Evolutionary conservation across 768 basidiomycete genomes (phyloP).

Genomic region (Leccinellum rugosiceps): DNA sequence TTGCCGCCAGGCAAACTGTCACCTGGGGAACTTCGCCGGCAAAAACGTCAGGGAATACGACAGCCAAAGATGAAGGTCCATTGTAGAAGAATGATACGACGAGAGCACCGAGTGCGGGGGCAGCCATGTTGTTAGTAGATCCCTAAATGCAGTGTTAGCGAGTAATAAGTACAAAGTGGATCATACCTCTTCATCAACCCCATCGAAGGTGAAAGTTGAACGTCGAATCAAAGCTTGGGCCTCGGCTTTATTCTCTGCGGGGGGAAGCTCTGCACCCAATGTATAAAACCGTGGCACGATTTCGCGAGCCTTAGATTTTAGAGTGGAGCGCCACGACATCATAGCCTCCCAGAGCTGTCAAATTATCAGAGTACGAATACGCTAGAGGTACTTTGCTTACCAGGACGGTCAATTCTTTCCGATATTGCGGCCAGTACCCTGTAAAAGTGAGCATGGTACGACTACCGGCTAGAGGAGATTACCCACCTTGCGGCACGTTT

Average conservation of each 20-base stretch:
- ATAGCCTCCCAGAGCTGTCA: background rate
- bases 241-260: background rate
- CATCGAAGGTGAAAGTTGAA: background rate
- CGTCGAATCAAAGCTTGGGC: background rate
- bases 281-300: background rate
- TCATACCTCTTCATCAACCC: background rate
- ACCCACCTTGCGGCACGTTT: background rate
- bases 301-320: background rate
- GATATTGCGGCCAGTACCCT: background rate
- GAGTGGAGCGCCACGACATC: background rate
- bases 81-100: background rate
- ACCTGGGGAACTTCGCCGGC: background rate
- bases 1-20: background rate
- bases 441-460: background rate
- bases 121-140: background rate
- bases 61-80: background rate
- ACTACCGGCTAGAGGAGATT: background rate
- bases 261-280: background rate
- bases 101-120: background rate
- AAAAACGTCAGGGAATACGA: background rate
- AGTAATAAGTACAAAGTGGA: too few relatives aligned
- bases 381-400: background rate
- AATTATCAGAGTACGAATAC: background rate
- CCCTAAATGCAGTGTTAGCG: background rate
- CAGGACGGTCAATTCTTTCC: background rate